Evolutionary conservation across 768 basidiomycete genomes (phyloP).

Genomic region (Russula emetica): DNA sequence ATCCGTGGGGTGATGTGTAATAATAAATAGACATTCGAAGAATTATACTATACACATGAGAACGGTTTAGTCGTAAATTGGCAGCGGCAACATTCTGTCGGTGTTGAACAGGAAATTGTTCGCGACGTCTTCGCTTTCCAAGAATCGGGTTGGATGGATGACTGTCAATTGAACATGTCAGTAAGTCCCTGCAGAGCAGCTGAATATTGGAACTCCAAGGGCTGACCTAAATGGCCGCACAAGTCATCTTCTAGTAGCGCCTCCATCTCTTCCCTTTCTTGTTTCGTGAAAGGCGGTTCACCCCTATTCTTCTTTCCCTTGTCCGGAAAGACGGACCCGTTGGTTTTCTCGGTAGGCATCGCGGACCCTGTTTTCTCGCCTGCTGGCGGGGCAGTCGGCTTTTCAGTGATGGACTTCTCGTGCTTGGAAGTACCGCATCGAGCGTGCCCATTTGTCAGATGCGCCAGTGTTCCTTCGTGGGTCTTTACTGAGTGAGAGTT

Average conservation of each 20-base stretch:
- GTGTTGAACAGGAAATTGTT: slow-evolving; percentile 94
- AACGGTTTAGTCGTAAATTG: slow-evolving; percentile 56
- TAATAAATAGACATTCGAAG: background rate
- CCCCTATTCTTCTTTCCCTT: slow-evolving; percentile 40
- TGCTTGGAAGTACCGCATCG: background rate
- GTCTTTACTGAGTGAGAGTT: background rate
- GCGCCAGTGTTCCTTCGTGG: slow-evolving; percentile 4
- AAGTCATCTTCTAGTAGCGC: slow-evolving; percentile 61
- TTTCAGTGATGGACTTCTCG: slow-evolving; percentile 8
- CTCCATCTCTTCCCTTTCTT: slow-evolving; percentile 91
- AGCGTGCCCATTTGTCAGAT: background rate
- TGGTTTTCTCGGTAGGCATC: slow-evolving; percentile 32
- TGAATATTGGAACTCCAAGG: background rate
- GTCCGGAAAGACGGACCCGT: slow-evolving; percentile 31
- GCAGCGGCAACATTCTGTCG: slow-evolving; percentile 71
- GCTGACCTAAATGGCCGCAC: slow-evolving; percentile 81
- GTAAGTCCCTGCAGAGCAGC: background rate
- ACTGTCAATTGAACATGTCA: slow-evolving; percentile 45
- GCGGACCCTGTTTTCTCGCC: background rate
- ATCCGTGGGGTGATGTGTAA: background rate
- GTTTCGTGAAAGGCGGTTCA: slow-evolving; percentile 70
- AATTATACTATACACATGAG: background rate
- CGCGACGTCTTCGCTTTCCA: slow-evolving; percentile 89
- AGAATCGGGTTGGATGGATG: slow-evolving; percentile 74
- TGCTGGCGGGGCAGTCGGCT: background rate